Evolutionary conservation across 495 filamentous ascomycete species (phyloP).

Genomic region (Rostrohypoxylon terebratum): DNA sequence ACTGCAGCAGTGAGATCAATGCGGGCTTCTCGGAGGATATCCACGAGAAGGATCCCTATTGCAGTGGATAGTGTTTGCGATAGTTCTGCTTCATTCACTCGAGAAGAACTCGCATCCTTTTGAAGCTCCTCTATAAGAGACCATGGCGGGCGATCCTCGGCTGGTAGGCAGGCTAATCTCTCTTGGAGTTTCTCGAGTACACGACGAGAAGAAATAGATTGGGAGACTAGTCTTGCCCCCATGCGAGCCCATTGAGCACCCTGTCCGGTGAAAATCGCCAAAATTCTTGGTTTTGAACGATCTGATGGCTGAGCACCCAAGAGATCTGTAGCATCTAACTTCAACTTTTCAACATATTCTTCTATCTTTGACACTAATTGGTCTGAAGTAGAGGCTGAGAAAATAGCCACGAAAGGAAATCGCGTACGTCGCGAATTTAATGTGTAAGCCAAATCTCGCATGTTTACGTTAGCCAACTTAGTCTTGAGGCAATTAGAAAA

Average conservation of each 20-base stretch:
- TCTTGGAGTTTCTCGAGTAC: neutral
- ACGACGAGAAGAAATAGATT: constrained; percentile 3
- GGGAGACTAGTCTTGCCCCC: constrained; percentile 29
- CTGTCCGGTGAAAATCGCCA: constrained; percentile 49
- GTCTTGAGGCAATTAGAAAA: neutral
- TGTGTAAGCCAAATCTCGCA: constrained; percentile 42
- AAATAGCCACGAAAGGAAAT: neutral
- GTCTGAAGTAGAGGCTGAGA: neutral
- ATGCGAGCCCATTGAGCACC: constrained; percentile 48
- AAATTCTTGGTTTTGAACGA: neutral
- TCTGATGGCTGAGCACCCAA: neutral
- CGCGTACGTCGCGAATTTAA: constrained; percentile 42
- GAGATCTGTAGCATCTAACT: neutral
- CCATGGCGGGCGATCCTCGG: constrained; percentile 37
- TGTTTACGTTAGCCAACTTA: neutral
- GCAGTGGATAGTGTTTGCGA: constrained; percentile 64
- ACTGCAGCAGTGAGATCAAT: constrained; percentile 60
- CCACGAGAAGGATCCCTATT: constrained; percentile 61
- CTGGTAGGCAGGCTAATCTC: neutral
- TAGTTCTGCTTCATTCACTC: constrained; percentile 49
- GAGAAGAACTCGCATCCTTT: constrained; percentile 25
- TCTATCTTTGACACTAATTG: neutral
- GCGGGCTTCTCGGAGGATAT: constrained; percentile 57
- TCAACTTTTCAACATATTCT: neutral
- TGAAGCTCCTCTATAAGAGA: constrained; percentile 40